Conservation (phyloP, 2,329 filamentous ascomycete species). For the Pestalotiopsis sp. region DNA sequence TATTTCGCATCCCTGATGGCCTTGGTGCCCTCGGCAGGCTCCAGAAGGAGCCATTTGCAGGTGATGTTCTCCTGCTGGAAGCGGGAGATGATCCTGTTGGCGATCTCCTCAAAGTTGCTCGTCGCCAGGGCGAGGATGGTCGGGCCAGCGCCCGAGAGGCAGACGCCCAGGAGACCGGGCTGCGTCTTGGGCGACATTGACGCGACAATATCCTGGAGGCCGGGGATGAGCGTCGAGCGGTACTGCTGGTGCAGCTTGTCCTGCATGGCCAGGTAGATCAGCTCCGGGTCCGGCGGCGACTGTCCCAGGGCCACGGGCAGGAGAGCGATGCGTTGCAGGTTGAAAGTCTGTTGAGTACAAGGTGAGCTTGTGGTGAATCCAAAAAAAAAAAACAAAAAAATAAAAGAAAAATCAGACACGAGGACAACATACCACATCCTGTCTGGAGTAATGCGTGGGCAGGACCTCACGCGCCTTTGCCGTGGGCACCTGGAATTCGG, state of each 20-base stretch:
- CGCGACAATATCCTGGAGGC: slow-evolving; percentile 84
- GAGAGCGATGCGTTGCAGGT: slow-evolving; percentile 89
- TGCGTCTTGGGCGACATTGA: slow-evolving; percentile 87
- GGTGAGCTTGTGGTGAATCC: slow-evolving; percentile 16
- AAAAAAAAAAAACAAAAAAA: not conserved
- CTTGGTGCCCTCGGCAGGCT: slow-evolving; percentile 74
- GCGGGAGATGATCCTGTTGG: slow-evolving; percentile 71
- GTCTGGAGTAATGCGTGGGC: slow-evolving; percentile 74
- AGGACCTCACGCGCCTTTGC: slow-evolving; percentile 86
- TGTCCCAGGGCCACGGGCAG: slow-evolving; percentile 86
- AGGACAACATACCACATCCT: slow-evolving; percentile 69
- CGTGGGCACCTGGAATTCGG: slow-evolving; percentile 93
- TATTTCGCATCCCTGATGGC: slow-evolving; percentile 17
- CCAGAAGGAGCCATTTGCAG: slow-evolving; percentile 84
- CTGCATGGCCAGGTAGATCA: slow-evolving; percentile 98
- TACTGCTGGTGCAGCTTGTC: slow-evolving; percentile 98
- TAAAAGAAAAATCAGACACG: slow-evolving; percentile 1
- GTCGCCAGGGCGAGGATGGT: slow-evolving; percentile 94
- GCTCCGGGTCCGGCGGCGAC: slow-evolving; percentile 85
- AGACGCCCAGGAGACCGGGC: slow-evolving; percentile 88
- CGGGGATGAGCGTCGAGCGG: slow-evolving; percentile 86
- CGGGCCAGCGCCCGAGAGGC: slow-evolving; percentile 89
- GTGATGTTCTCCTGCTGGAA: slow-evolving; percentile 73
- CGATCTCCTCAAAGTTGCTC: slow-evolving; percentile 84
- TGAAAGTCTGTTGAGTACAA: slow-evolving; percentile 66